Evolutionary conservation across 495 filamentous ascomycete species (phyloP).

Genomic region (Hypoxylon trugodes): DNA sequence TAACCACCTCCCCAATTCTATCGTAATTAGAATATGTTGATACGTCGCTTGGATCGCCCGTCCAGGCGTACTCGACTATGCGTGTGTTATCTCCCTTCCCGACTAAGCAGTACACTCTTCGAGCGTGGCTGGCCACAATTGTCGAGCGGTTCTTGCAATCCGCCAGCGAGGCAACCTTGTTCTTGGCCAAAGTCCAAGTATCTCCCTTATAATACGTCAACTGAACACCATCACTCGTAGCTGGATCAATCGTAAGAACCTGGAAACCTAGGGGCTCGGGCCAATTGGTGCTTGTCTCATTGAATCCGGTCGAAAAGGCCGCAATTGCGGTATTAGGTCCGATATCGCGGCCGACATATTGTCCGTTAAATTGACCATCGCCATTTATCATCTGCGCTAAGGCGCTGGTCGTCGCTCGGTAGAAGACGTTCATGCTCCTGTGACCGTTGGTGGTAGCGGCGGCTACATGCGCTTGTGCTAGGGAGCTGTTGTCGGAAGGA

Average conservation of each 20-base stretch:
- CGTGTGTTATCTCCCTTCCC: slow-evolving; percentile 11
- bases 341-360: slow-evolving; percentile 34
- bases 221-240: slow-evolving; percentile 34
- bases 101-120: slow-evolving; percentile 39
- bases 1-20: slow-evolving; percentile 30
- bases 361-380: slow-evolving; percentile 28
- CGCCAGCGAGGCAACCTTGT: slow-evolving; percentile 14
- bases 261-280: slow-evolving; percentile 41
- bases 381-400: slow-evolving; percentile 41
- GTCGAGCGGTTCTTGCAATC: slow-evolving; percentile 28
- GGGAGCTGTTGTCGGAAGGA: slow-evolving; percentile 37
- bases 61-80: slow-evolving; percentile 42
- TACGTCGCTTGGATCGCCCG: slow-evolving; percentile 32
- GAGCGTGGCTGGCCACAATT: slow-evolving; percentile 32
- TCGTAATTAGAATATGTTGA: slow-evolving; percentile 35
- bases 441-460: slow-evolving; percentile 28
- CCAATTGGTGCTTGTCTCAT: slow-evolving; percentile 35
- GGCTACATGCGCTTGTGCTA: slow-evolving; percentile 34
- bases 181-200: slow-evolving; percentile 17
- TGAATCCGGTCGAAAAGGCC: slow-evolving; percentile 44
- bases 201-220: slow-evolving; percentile 35
- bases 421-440: slow-evolving; percentile 44
- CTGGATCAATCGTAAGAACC: slow-evolving; percentile 41
- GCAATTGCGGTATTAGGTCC: slow-evolving; percentile 35
- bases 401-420: slow-evolving; percentile 36